A percentile compares a stretch with the other conserved stretches of the same genome.
Evolutionary conservation across 208 protist species (phyloP).

Genomic region (Vickermania ingenoplastis): DNA sequence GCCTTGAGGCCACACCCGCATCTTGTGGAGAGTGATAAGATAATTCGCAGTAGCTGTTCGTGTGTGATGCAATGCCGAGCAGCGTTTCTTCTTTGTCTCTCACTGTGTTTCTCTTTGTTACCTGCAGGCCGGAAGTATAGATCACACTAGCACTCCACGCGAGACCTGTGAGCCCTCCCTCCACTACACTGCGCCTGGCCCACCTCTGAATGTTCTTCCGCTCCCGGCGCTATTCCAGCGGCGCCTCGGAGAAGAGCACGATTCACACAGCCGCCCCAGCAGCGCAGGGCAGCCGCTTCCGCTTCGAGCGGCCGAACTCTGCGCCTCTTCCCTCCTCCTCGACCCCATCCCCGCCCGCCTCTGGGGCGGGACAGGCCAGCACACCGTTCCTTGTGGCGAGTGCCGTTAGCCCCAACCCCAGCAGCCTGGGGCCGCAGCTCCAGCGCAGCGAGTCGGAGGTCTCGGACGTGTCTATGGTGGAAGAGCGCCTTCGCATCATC

Average conservation of each 20-base stretch:
- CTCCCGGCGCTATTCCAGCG: neutral
- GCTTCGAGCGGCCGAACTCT: constrained; percentile 1
- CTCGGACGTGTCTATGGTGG: constrained; percentile 27
- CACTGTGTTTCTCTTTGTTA: too few relatives aligned
- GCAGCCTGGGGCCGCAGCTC: neutral
- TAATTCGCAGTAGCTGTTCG: too few relatives aligned
- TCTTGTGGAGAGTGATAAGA: too few relatives aligned
- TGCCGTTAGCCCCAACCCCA: neutral
- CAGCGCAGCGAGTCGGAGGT: neutral
- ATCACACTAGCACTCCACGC: too few relatives aligned
- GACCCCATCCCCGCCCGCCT: neutral
- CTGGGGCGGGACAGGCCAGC: neutral
- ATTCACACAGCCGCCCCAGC: neutral
- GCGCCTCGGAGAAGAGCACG: neutral
- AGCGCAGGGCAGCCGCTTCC: neutral
- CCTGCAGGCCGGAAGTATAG: too few relatives aligned
- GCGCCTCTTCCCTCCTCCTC: neutral
- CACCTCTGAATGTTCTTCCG: neutral
- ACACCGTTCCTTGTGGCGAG: neutral
- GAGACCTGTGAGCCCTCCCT: too few relatives aligned
- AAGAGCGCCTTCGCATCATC: constrained; percentile 67
- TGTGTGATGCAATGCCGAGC: too few relatives aligned
- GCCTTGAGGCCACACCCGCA: too few relatives aligned
- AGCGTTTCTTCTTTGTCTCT: too few relatives aligned
- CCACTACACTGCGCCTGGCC: too few relatives aligned